These are phyloP conservation scores for Fusarium domesticum DNA, from an alignment of 2,329 filamentous ascomycete species.

Conservation along the genomic window DNA sequence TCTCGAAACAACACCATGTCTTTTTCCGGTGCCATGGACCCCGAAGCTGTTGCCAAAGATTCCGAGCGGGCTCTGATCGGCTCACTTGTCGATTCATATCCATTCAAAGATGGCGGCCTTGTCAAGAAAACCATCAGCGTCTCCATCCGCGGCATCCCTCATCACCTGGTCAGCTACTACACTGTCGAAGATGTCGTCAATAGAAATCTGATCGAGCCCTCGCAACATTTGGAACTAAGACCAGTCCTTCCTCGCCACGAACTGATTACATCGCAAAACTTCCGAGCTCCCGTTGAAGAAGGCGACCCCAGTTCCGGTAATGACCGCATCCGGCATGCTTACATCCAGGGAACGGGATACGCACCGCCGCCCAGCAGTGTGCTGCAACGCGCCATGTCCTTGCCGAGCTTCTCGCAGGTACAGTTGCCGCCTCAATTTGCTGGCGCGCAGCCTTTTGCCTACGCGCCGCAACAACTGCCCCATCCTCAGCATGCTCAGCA, in stretches of 20 bases:
- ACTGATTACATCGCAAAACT: conserved; percentile 61
- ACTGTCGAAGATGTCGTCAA: conserved; percentile 72
- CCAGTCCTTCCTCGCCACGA: conserved; percentile 54
- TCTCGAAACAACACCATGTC: conserved; percentile 20
- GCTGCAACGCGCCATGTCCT: conserved; percentile 28
- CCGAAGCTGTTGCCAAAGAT: conserved; percentile 27
- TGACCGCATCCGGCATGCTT: conserved; percentile 2
- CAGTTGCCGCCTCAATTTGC: neutral
- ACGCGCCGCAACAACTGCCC: neutral
- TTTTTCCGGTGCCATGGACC: conserved; percentile 13
- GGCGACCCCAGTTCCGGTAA: conserved; percentile 38
- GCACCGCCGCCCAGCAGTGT: conserved; percentile 5
- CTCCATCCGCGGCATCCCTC: conserved; percentile 67
- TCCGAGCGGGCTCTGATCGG: conserved; percentile 58
- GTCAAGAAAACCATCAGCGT: conserved; percentile 94
- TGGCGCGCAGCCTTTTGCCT: neutral
- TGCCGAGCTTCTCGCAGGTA: conserved; percentile 17
- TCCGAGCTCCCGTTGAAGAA: conserved; percentile 64
- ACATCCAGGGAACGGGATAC: no score
- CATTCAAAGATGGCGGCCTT: conserved; percentile 77
- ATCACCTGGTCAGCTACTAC: conserved; percentile 90
- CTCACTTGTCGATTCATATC: conserved; percentile 84
- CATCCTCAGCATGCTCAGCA: neutral
- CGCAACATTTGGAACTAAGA: conserved; percentile 39
- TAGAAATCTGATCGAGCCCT: conserved; percentile 56